Percentiles rank a stretch among this genome's conserved stretches.
Evolutionary conservation across 1,284 basidiomycete species (phyloP).

Genomic region (Rhodofomes roseus): DNA sequence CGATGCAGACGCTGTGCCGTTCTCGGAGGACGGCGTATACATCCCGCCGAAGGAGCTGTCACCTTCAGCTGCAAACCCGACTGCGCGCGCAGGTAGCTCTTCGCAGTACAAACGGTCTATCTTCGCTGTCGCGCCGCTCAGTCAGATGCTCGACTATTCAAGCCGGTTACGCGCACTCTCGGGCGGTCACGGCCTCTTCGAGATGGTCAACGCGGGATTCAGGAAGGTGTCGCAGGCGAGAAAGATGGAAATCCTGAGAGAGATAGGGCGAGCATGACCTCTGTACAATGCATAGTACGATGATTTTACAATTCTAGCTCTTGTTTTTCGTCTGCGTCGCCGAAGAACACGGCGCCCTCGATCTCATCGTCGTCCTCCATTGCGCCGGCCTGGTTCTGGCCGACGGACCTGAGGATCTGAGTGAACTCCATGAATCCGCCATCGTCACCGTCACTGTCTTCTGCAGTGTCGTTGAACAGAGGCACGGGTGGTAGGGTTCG

Average conservation of each 20-base stretch:
- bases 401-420: constrained; percentile 60
- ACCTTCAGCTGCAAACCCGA: constrained; percentile 52
- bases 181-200: constrained; percentile 79
- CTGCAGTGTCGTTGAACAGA: constrained; percentile 38
- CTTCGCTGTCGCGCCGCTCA: constrained; percentile 70
- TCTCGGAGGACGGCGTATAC: constrained; percentile 60
- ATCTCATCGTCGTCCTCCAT: constrained; percentile 74
- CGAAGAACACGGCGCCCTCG: constrained; percentile 69
- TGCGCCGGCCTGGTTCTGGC: constrained; percentile 47
- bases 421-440: constrained; percentile 70
- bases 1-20: constrained; percentile 45
- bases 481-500: constrained; percentile 38
- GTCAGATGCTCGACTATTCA: constrained; percentile 78
- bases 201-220: constrained; percentile 78
- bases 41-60: constrained; percentile 71
- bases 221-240: constrained; percentile 56
- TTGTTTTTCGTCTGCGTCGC: constrained; percentile 72
- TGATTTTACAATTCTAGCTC: constrained; percentile 40
- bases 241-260: constrained; percentile 65
- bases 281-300: background rate
- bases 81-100: constrained; percentile 24
- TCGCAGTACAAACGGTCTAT: constrained; percentile 54
- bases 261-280: constrained; percentile 66
- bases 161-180: constrained; percentile 75
- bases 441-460: constrained; percentile 36